Percentiles rank a stretch among this genome's conserved stretches.
Conservation (phyloP, 352 stramenopile species). For the Detonula confervacea region DNA sequence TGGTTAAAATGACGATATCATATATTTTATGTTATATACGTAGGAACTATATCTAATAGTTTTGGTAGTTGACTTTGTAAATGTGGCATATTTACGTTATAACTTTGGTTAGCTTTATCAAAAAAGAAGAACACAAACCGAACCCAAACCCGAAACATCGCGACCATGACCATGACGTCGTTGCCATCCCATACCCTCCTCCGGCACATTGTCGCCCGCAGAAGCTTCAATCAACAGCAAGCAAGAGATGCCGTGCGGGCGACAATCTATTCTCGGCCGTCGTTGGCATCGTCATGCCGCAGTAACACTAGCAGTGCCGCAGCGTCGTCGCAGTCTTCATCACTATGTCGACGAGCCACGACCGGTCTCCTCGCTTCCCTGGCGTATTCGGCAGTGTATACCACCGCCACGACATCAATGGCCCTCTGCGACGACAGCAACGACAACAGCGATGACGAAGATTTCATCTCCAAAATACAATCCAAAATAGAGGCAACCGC, state of each 20-base stretch:
- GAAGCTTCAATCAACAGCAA: background rate
- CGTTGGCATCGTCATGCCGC: background rate
- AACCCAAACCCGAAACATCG: too few relatives aligned
- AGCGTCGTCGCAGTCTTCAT: too few relatives aligned
- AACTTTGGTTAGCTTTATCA: too few relatives aligned
- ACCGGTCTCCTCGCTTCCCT: constrained; percentile 12
- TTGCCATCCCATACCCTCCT: background rate
- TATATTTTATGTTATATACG: too few relatives aligned
- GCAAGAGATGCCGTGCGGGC: background rate
- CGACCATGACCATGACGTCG: background rate
- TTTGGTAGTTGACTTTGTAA: too few relatives aligned
- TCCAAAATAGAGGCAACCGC: too few relatives aligned
- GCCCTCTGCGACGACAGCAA: constrained; percentile 16
- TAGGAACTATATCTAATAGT: too few relatives aligned
- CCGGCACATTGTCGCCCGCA: background rate
- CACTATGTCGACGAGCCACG: background rate
- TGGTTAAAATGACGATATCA: too few relatives aligned
- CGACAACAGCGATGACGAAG: constrained; percentile 27
- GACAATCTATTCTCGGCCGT: background rate
- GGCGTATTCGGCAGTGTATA: background rate
- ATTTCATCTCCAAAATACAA: constrained; percentile 52
- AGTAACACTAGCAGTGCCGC: background rate
- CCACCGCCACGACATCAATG: constrained; percentile 11
- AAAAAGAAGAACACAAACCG: too few relatives aligned
- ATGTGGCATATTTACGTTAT: too few relatives aligned